These are phyloP conservation scores for Tricharina praecox DNA, from an alignment of 495 filamentous ascomycete species.

Conservation along the genomic window DNA sequence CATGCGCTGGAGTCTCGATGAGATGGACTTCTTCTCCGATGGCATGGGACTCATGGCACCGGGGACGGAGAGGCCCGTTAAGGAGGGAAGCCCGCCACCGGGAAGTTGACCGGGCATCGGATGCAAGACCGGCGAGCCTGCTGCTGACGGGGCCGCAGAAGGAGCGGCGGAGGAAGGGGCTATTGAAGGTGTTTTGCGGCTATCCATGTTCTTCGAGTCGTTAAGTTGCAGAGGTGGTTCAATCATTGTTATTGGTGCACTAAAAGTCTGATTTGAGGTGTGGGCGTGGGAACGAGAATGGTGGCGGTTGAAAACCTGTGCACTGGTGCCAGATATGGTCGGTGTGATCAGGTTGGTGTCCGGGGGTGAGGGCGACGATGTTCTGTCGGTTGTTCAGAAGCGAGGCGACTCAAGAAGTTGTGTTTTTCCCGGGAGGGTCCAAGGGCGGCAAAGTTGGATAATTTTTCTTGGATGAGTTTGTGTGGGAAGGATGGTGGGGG, in stretches of 20 bases:
- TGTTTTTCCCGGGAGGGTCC: no score
- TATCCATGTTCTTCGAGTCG: slow-evolving; percentile 6
- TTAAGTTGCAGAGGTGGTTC: slow-evolving; percentile 23
- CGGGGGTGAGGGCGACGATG: not conserved
- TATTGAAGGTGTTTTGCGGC: slow-evolving; percentile 9
- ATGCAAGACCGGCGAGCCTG: slow-evolving; percentile 21
- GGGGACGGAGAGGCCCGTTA: slow-evolving; percentile 12
- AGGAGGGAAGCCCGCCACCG: slow-evolving; percentile 13
- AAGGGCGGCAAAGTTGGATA: no score
- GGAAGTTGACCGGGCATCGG: slow-evolving; percentile 11
- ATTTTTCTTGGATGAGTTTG: no score
- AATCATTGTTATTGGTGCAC: slow-evolving; percentile 27
- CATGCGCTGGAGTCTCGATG: slow-evolving; percentile 23
- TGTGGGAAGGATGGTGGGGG: no score
- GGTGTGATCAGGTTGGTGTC: not conserved
- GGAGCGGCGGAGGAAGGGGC: slow-evolving; percentile 19
- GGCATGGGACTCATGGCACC: no score
- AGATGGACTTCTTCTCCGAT: slow-evolving; percentile 25
- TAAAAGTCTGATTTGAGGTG: slow-evolving; percentile 16
- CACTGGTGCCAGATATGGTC: not conserved
- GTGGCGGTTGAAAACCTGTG: slow-evolving; percentile 18
- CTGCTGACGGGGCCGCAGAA: slow-evolving; percentile 15
- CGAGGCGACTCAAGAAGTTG: no score
- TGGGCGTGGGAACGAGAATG: slow-evolving; percentile 22
- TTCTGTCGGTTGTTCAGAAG: not conserved